These are phyloP conservation scores for Skeletonema costatum DNA, from an alignment of 108 stramenopile genomes.

Conservation along the genomic window DNA sequence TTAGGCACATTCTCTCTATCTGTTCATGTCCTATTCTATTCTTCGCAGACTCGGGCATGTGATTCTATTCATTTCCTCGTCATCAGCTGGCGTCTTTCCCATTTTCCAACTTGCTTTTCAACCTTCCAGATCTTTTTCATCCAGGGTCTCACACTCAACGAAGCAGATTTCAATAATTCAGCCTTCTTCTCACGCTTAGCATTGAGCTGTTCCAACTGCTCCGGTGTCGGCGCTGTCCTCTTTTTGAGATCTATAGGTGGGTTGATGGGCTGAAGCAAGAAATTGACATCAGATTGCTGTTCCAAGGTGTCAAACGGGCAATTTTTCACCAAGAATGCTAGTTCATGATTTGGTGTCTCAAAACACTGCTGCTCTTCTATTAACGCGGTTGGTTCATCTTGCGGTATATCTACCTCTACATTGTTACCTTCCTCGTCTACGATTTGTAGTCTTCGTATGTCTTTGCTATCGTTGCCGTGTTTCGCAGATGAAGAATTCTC, in stretches of 20 bases:
- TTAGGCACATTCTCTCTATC: background rate
- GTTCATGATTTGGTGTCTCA: slow-evolving; percentile 35
- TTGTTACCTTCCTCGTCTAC: slow-evolving; percentile 37
- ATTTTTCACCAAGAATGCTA: slow-evolving; percentile 34
- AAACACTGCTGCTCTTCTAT: slow-evolving; percentile 16
- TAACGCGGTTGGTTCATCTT: slow-evolving; percentile 11
- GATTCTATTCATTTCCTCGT: background rate
- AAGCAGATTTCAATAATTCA: slow-evolving; percentile 21
- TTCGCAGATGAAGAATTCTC: background rate
- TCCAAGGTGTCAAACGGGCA: slow-evolving; percentile 52
- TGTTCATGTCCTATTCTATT: background rate
- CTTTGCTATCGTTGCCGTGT: background rate
- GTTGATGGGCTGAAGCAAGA: slow-evolving; percentile 33
- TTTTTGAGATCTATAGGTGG: slow-evolving; percentile 20
- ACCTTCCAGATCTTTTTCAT: slow-evolving; percentile 53
- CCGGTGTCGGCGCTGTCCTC: slow-evolving; percentile 30
- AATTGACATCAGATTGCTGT: slow-evolving; percentile 29
- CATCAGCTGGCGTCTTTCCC: slow-evolving; percentile 18
- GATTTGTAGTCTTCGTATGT: slow-evolving; percentile 9
- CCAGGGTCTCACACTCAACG: slow-evolving; percentile 30
- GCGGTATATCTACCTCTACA: slow-evolving; percentile 4
- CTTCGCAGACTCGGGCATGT: too few species aligned
- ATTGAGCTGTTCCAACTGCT: slow-evolving; percentile 42
- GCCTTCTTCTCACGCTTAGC: slow-evolving; percentile 36
- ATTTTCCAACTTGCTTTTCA: slow-evolving; percentile 35